Base-by-base conservation (phyloP, 2,329 filamentous ascomycete species). In the Exserohilum rostratum region DNA sequence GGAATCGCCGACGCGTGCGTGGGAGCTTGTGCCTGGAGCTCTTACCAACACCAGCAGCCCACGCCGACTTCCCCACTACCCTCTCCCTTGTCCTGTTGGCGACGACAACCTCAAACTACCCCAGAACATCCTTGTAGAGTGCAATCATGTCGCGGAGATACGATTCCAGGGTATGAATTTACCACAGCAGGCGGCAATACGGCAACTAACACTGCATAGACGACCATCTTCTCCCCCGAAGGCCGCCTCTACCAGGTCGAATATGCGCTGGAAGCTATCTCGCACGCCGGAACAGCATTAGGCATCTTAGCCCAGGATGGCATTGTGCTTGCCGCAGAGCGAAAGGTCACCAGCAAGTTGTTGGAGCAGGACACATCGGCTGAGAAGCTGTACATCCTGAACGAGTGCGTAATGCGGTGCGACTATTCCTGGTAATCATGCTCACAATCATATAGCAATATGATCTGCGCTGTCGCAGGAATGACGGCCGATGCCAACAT, bases 401-500 rank as follows among this genome's bases (percentile, higher is more conserved):
- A 99, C 70, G 95, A 99, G 93, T 97, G 83, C 60, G 89, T 72
- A 29, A 20, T 34, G n/a, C 31, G 5, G 13, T 13, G 6, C 35
- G 11, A 13, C 22, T 3, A 12, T 4, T 1, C 1, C 3, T 7
- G 13, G 4, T 5, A 9, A 2, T 1, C 5, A 11, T 46, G 34
- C 64, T 67, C 39, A 70, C 20, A 15, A 18, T 7, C 11, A 4
- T 25, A 1, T 65, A 98, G 93, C 82, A 99, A 99, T 83, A 99
- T 99, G 96, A 98, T 99, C 79, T 97, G 93, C 79, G 95, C 95
- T 58, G 95, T 99, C 57, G 95, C 95, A 70, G 95, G 95, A 75
- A 98, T 99, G 93, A 99, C 93, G 40, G 95, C 95, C 73, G 95
- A 99, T 76, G 95, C 95, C 78, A 99, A 99, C 83, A 99, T 99